Base-by-base conservation (phyloP, 805 yeast species). In the Candida insectalens region DNA sequence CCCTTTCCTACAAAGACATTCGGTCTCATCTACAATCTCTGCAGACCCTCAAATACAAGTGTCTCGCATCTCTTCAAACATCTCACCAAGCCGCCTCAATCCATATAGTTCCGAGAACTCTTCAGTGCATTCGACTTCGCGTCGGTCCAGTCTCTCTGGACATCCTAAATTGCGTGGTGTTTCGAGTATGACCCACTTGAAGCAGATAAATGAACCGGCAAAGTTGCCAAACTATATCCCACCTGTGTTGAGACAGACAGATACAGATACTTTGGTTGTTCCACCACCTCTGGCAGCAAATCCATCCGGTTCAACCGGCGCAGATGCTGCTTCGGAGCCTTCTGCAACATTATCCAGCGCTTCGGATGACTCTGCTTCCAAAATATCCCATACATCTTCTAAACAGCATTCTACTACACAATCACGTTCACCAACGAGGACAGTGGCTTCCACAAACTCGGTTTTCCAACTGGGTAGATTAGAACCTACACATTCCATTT, bases 401-500 rank as follows among this genome's bases (percentile, higher is more conserved):
- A 6, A 15, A 13, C 28, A 6, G 9, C 28, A 21, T 10, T 4
- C n/a, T 15, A n/a, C 19, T 12, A 23, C 28, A 12, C n/a, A n/a
- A n/a, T n/a, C n/a, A n/a, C n/a, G n/a, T n/a, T n/a, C n/a, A n/a
- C n/a, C n/a, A n/a, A n/a, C n/a, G n/a, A n/a, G n/a, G n/a, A 25
- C 19, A 12, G 18, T 3, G 14, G 23, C 27, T 18, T 23, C 28
- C 21, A 23, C 28, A 13, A 13, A 12, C 23, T 32, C 30, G 12
- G 16, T 32, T 15, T 32, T 27, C 19, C 22, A 15, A 5, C 14
- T 13, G 25, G 35, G 26, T 7, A 42, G 44, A 13, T 38, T 52
- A 10, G 75, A 69, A 42, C 76, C 77, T 12, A 65, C 71, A 7
- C 74, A 64, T 34, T 47, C 51, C 10, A 76, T 70, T 47, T 72